Base-by-base conservation (phyloP, 1,284 basidiomycete species). In the Naganishia sp. region DNA sequence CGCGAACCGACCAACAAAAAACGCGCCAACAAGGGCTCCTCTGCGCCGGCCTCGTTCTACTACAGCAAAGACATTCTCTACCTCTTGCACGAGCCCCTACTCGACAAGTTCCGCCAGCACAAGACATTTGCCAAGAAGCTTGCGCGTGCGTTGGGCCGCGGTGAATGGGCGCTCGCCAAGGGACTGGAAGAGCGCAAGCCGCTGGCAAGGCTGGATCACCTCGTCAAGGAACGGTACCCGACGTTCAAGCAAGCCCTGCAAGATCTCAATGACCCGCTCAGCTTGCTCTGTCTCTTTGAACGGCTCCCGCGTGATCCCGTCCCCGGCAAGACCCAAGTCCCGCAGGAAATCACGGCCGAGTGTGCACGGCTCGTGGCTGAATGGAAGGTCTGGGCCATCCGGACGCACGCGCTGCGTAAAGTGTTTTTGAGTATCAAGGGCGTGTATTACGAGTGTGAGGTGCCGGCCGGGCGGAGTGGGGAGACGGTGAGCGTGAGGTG, bases 121-220 rank as follows among this genome's bases (percentile, higher is more conserved):
- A 99, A 99, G 80, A 88, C 94, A 0, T 99, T 99, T 73, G 95
- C 96, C 1, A 99, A 98, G 83, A 97, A 97, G 80, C 86, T 99
- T 60, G 89, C 92, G 68, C 86, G 92, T 68, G 95, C 96, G 18
- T 84, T 99, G 56, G 96, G 95, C 28, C 84, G 94, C 69, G 88
- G 90, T 64, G 94, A 99, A 83, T 98, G 94, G 93, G 90, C 87
- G 64, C 88, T 88, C 68, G 96, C 96, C 18, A 96, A 97, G 82
- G 94, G 89, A 72, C 78, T 99, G 63, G 92, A 99, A 79, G 91
- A 94, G 63, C 89, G 89, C 74, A 96, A 91, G 78, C 93, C 93
- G 1, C 85, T 89, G 36, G 92, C 94, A 76, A 83, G 85, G 56
- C 79, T 99, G 72, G 96, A 99, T 81, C 96, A 99, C 79, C 92